These are phyloP conservation scores for Orbilia oligospora DNA, from an alignment of 2,329 filamentous ascomycete genomes.

Conservation along the genomic window DNA sequence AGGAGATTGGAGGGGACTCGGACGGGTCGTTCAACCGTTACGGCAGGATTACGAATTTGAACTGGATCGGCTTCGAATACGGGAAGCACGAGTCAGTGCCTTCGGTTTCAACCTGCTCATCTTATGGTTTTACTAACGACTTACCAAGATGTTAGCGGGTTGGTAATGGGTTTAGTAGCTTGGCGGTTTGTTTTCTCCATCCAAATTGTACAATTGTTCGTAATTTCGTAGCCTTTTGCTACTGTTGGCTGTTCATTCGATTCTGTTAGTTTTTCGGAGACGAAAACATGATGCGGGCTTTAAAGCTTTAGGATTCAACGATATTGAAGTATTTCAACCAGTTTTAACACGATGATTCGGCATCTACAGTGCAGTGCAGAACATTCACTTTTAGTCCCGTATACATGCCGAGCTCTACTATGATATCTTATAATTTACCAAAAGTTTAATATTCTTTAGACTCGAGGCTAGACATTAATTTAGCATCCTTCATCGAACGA, in stretches of 20 bases:
- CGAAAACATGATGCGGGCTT: not conserved
- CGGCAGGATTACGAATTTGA: conserved; percentile 35
- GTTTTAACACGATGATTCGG: not conserved
- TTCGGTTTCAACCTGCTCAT: not conserved
- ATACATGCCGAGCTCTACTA: too few species aligned
- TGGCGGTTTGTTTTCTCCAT: not conserved
- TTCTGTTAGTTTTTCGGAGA: not conserved
- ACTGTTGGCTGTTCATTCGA: not conserved
- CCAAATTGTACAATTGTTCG: not conserved
- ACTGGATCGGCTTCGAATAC: conserved; percentile 9
- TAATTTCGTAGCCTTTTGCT: not conserved
- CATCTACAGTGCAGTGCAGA: not conserved
- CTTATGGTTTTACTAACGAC: conserved; percentile 7
- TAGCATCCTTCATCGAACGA: not conserved
- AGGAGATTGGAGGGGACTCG: conserved; percentile 16
- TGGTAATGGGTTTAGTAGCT: conserved; percentile 5
- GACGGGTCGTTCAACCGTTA: conserved; percentile 13
- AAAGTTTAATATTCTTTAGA: too few species aligned
- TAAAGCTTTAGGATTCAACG: conserved; percentile 3
- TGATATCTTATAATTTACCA: too few species aligned
- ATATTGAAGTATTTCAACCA: not conserved
- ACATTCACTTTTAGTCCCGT: too few species aligned
- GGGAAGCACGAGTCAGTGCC: conserved; percentile 29
- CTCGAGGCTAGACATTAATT: not conserved
- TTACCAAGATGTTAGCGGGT: conserved; percentile 9